These are phyloP conservation scores for Pichia sp. DNA, from an alignment of 1,139 yeast genomes.

Conservation along the genomic window DNA sequence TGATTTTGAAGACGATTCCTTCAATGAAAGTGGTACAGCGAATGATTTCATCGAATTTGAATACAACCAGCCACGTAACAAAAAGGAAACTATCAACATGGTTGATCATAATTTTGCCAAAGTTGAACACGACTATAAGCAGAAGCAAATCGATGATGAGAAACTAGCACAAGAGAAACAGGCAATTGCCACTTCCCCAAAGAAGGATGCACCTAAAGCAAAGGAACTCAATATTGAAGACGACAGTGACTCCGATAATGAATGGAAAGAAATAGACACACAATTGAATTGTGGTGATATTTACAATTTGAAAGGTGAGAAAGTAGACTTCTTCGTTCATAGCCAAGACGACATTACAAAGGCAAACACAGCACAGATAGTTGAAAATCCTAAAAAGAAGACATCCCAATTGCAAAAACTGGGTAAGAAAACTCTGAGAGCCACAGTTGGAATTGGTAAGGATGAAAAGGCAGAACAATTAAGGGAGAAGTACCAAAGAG, in stretches of 20 bases:
- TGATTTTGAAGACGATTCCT: constrained; percentile 7
- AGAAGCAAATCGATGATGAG: background rate
- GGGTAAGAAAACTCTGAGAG: constrained; percentile 53
- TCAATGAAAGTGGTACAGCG: background rate
- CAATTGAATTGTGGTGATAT: constrained; percentile 46
- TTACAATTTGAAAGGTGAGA: constrained; percentile 51
- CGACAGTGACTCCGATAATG: constrained; percentile 28
- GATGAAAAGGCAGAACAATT: constrained; percentile 13
- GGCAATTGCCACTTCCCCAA: background rate
- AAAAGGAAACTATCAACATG: constrained; percentile 16
- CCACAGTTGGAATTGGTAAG: constrained; percentile 16
- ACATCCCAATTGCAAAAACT: constrained; percentile 23
- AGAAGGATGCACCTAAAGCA: background rate
- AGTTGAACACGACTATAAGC: constrained; percentile 5
- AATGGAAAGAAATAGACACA: constrained; percentile 56
- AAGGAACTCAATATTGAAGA: constrained; percentile 17
- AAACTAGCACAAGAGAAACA: background rate
- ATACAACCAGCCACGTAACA: constrained; percentile 9
- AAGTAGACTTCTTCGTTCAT: constrained; percentile 38
- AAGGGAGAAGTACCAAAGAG: constrained; percentile 16
- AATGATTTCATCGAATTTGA: constrained; percentile 21
- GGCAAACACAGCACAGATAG: constrained; percentile 3
- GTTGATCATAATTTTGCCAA: constrained; percentile 19
- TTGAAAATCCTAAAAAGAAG: constrained; percentile 22
- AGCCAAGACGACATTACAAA: constrained; percentile 23